Evolutionary conservation across 352 stramenopile genomes (phyloP), one percentile per base, ranked within the genome.

Genomic region (Phytophthora sp.): DNA sequence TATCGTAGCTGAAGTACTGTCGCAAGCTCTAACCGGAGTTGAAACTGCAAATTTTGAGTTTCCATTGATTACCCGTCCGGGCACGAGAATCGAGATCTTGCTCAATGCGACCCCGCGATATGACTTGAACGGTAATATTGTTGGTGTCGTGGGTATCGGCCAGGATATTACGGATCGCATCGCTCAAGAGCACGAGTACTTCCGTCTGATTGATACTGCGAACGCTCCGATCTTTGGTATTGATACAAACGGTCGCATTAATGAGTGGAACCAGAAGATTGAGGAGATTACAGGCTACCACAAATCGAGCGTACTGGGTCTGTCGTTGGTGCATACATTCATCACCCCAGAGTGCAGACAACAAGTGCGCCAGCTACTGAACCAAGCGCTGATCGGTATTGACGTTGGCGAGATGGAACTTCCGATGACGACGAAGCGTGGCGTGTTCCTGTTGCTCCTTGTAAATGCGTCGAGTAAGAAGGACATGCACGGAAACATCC

Each of bases 201-300:
- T 70, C 41, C 59, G 76, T 21, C 62, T 91, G 26, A 86, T 92
- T 66, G 83, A 92, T 57, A 89, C 69, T 47, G 81, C 84, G 2
- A 95, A 96, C 39, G 82, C 86, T 2, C 85, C 88, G 29, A 96
- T 94, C 56, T 94, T 94, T 51, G 86, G 86, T 30, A 82, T 94
- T 30, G 82, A 98, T 50, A 89, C 83, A 12, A 73, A 85, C 83
- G 63, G 63, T 13, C 49, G 63, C 21, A 71, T 71, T 15, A 71
- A 71, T 16, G 63, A 71, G 29, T 71, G 84, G 86, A 94, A 95
- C 68, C 74, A 91, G 54, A 93, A 92, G 68, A 92, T 93, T 23
- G 80, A 89, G 24, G 74, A 89, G 39, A 93, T 93, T 53, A 94
- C 84, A 7, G 84, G 84, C 7, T 87, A 90, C 53, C 71, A 83